Evolutionary conservation across 2,329 filamentous ascomycete genomes (phyloP), one percentile per base, ranked within the genome.

Genomic region (Aureobasidium namibiae): DNA sequence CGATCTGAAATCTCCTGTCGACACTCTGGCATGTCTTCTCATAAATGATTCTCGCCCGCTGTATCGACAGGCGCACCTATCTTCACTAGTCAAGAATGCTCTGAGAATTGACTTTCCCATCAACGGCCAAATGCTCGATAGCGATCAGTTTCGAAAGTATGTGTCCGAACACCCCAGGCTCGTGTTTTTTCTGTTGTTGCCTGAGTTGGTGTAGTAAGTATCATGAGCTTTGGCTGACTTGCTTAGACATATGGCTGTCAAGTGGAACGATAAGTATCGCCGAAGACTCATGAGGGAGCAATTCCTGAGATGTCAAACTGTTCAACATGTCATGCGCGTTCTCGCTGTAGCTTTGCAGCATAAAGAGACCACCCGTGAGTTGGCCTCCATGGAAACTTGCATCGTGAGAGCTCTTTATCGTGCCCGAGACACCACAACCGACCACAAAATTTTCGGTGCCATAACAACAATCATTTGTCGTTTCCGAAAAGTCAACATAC

Each of bases 341-440:
- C 57, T 70, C 8, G 69, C 70, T 18, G 62, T 67, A 8, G 68
- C 65, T 9, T 66, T 72, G 58, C 61, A 66, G 39, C 56, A 48
- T 14, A 59, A 45, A 11, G 38, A 61, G 6, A 61, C 63, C 9
- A 64, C 65, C 1, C 48, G 39, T n/a, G 52, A 64, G n/a, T 46
- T 72, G 2, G 38, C 61, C 2, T 50, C 58, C 7, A 63, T 72
- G 21, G 54, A 65, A 33, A 65, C 67, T 38, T 62, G 65, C 16
- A 54, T 73, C 14, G 67, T 67, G 54, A 63, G 68, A 34, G 69
- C 70, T 8, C 61, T 72, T 7, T 73, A 70, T 54, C 66, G 68
- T n/a, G 67, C 67, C 49, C 64, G 71, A 16, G 57, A 62, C 10
- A 64, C 65, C 18, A 67, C 66, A 6, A 62, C 66, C 38, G 71